Percentiles rank a stretch among this genome's conserved stretches.
Conservation (phyloP, 164 flowering plant genomes). For the Stephania japonica region DNA sequence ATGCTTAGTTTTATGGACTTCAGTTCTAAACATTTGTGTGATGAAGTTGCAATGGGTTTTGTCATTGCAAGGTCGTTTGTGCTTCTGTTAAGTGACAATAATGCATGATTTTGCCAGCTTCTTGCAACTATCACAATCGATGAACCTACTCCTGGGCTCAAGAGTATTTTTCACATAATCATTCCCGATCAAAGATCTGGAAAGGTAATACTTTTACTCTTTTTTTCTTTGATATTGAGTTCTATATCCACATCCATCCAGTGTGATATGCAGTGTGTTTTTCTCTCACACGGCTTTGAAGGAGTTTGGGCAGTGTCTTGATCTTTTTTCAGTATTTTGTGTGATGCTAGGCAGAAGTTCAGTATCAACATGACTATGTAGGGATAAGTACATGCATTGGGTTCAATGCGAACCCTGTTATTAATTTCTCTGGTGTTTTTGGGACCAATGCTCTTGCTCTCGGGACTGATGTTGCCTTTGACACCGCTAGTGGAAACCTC, state of each 20-base stretch:
- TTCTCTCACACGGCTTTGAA: background rate
- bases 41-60: background rate
- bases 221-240: no score
- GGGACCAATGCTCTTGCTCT: slow-evolving; percentile 40
- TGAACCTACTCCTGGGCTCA: slow-evolving; percentile 83
- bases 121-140: slow-evolving; percentile 59
- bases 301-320: background rate
- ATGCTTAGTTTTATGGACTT: no score
- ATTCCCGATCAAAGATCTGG: slow-evolving; percentile 85
- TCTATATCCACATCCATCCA: no score
- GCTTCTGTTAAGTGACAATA: background rate
- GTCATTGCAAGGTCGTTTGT: background rate
- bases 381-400: slow-evolving; percentile 73
- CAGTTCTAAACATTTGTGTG: background rate
- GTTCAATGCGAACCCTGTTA: slow-evolving; percentile 59
- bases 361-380: slow-evolving; percentile 65
- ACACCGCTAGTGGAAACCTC: slow-evolving; percentile 57
- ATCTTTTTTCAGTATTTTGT: background rate
- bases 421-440: slow-evolving; percentile 64
- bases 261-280: no score
- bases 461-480: slow-evolving; percentile 65
- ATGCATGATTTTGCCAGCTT: slow-evolving; percentile 34
- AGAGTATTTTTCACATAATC: slow-evolving; percentile 61
- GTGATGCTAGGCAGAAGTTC: slow-evolving; percentile 51
- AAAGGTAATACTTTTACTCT: slow-evolving; percentile 38